These are phyloP conservation scores for Penicillium psychrosexuale DNA, from an alignment of 2,329 filamentous ascomycete species.

Conservation along the genomic window DNA sequence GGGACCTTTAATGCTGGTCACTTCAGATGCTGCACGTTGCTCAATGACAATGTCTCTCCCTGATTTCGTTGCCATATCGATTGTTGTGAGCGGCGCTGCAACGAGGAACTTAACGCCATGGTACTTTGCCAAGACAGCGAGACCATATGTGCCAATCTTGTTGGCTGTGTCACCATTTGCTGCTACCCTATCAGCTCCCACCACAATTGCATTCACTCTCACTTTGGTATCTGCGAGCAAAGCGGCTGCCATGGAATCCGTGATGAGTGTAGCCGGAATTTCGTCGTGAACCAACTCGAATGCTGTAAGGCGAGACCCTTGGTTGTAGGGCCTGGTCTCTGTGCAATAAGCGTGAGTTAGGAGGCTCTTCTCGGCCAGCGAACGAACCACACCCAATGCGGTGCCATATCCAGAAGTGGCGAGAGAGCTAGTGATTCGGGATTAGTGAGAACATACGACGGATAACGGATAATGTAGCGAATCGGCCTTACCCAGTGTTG, in stretches of 20 bases:
- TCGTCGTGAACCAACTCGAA: conserved; percentile 94
- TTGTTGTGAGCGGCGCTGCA: conserved; percentile 89
- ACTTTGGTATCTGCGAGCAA: conserved; percentile 62
- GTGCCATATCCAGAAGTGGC: conserved; percentile 98
- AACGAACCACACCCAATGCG: conserved; percentile 88
- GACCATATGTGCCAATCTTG: conserved; percentile 92
- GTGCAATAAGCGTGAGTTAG: conserved; percentile 90
- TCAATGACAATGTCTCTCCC: conserved; percentile 86
- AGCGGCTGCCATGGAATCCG: conserved; percentile 93
- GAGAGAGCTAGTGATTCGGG: conserved; percentile 62
- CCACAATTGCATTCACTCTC: conserved; percentile 80
- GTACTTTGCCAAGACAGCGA: conserved; percentile 83
- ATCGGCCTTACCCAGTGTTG: conserved; percentile 73
- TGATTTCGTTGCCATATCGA: conserved; percentile 76
- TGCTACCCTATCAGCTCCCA: conserved; percentile 91
- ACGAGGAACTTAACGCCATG: conserved; percentile 94
- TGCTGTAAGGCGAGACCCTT: conserved; percentile 89
- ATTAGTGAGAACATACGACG: not conserved
- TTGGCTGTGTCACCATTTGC: conserved; percentile 97
- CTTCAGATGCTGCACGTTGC: conserved; percentile 74
- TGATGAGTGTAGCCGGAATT: conserved; percentile 87
- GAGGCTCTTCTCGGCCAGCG: conserved; percentile 62
- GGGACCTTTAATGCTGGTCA: conserved; percentile 80
- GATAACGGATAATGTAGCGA: not conserved
- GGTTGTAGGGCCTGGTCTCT: conserved; percentile 96